These are phyloP conservation scores for Psilocybe sp. DNA, from an alignment of 768 basidiomycete species.

Conservation along the genomic window DNA sequence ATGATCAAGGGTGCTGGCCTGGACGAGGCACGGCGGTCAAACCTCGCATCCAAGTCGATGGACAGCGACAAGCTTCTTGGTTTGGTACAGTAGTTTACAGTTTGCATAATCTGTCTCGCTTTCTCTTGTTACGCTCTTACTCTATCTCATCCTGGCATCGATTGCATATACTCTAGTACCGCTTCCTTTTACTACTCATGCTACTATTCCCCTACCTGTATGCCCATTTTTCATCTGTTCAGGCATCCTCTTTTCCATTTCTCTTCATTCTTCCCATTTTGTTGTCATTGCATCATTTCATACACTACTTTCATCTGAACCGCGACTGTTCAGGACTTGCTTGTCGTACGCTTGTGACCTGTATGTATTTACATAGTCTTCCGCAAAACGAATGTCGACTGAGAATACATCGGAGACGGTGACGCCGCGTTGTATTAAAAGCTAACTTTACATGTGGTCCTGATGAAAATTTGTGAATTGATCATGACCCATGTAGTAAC, in stretches of 20 bases:
- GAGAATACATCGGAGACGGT: slow-evolving; percentile 1
- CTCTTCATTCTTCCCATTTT: slow-evolving; percentile 9
- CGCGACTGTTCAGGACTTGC: slow-evolving; percentile 20
- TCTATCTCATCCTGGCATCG: slow-evolving; percentile 14
- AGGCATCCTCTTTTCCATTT: slow-evolving; percentile 6
- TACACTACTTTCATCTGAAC: slow-evolving; percentile 12
- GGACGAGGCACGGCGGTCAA: slow-evolving; percentile 55
- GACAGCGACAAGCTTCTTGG: slow-evolving; percentile 58
- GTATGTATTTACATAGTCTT: slow-evolving; percentile 18
- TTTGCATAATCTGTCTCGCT: slow-evolving; percentile 17
- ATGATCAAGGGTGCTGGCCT: slow-evolving; percentile 72
- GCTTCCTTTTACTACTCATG: slow-evolving; percentile 11
- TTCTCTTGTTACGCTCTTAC: slow-evolving; percentile 13
- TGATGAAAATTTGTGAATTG: too few relatives aligned
- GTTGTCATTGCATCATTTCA: slow-evolving; percentile 13
- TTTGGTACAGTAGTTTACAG: slow-evolving; percentile 48
- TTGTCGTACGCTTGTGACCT: slow-evolving; percentile 17
- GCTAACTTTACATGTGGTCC: too few relatives aligned
- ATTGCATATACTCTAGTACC: slow-evolving; percentile 17
- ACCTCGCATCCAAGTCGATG: slow-evolving; percentile 59
- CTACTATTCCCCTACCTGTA: slow-evolving; percentile 10
- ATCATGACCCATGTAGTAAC: too few relatives aligned
- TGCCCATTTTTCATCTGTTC: slow-evolving; percentile 6
- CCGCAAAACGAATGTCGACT: slow-evolving; percentile 11
- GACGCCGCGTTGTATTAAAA: neutral